These are phyloP conservation scores for Geoglossum glabrum DNA, from an alignment of 495 filamentous ascomycete genomes.

Conservation along the genomic window DNA sequence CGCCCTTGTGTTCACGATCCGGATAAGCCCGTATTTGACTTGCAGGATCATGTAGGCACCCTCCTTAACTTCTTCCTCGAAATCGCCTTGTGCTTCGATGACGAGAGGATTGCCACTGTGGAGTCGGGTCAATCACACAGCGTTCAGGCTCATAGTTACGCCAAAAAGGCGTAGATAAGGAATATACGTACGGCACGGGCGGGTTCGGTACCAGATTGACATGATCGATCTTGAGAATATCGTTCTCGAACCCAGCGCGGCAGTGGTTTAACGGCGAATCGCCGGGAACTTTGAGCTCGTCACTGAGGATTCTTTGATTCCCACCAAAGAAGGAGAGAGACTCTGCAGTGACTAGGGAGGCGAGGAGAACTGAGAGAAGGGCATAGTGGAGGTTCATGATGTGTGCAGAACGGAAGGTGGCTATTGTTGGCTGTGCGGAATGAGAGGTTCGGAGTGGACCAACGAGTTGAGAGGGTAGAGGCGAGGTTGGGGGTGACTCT, in stretches of 20 bases:
- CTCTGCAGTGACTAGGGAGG: background rate
- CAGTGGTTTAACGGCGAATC: slow-evolving; percentile 43
- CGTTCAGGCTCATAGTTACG: too few species aligned
- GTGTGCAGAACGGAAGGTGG: background rate
- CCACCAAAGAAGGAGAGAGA: background rate
- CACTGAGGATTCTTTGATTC: background rate
- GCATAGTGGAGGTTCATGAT: background rate
- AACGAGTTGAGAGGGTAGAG: too few species aligned
- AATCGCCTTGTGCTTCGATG: slow-evolving; percentile 55
- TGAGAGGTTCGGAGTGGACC: too few species aligned
- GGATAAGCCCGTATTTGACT: slow-evolving; percentile 90
- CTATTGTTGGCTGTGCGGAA: too few species aligned
- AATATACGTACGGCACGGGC: slow-evolving; percentile 51
- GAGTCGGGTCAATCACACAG: slow-evolving; percentile 1
- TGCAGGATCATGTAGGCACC: slow-evolving; percentile 61
- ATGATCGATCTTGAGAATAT: slow-evolving; percentile 52
- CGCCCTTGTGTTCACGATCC: slow-evolving; percentile 53
- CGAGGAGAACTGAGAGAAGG: background rate
- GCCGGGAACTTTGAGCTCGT: slow-evolving; percentile 17
- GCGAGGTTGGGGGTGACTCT: too few species aligned
- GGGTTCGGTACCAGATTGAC: slow-evolving; percentile 77
- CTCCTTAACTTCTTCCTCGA: slow-evolving; percentile 45
- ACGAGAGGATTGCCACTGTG: slow-evolving; percentile 55
- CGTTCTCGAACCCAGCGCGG: slow-evolving; percentile 28
- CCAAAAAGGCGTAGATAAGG: background rate